A percentile compares a stretch with the other conserved stretches of the same genome.
Conservation (phyloP, 2,329 filamentous ascomycete species). For the Trichoderma citrinoviride region DNA sequence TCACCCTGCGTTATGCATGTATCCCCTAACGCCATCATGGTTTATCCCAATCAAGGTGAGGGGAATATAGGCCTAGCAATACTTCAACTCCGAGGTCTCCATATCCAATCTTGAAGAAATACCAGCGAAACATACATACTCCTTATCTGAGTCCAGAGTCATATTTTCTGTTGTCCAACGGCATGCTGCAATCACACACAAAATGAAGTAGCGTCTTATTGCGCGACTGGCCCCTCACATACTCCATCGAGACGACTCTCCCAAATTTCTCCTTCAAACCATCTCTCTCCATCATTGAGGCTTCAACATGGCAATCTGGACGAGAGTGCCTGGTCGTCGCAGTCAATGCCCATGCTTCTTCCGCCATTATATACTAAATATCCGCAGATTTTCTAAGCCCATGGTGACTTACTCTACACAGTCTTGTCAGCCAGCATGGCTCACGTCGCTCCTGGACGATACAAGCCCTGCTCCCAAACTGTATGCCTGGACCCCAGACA, state of each 20-base stretch:
- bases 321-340: not conserved
- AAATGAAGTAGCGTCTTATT: not conserved
- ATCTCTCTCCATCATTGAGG: not conserved
- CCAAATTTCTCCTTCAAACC: not conserved
- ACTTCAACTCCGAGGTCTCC: too few species aligned
- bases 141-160: too few species aligned
- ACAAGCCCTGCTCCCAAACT: slow-evolving; percentile 33
- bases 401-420: slow-evolving; percentile 9
- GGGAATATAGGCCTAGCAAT: too few species aligned
- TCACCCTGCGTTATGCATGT: too few species aligned
- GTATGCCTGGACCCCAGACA: slow-evolving; percentile 38
- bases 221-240: not conserved
- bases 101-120: too few species aligned
- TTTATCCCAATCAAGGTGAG: too few species aligned
- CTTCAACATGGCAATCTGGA: slow-evolving; percentile 2
- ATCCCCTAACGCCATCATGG: too few species aligned
- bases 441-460: slow-evolving; percentile 32
- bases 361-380: not conserved
- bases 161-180: too few species aligned
- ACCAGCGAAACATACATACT: too few species aligned
- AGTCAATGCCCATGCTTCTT: not conserved
- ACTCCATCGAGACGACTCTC: not conserved
- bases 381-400: not conserved
- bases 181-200: too few species aligned
- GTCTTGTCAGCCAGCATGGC: slow-evolving; percentile 36